phyloP scores from a whole-genome alignment of 352 stramenopile species.

The Globisporangium cederbergense region DNA sequence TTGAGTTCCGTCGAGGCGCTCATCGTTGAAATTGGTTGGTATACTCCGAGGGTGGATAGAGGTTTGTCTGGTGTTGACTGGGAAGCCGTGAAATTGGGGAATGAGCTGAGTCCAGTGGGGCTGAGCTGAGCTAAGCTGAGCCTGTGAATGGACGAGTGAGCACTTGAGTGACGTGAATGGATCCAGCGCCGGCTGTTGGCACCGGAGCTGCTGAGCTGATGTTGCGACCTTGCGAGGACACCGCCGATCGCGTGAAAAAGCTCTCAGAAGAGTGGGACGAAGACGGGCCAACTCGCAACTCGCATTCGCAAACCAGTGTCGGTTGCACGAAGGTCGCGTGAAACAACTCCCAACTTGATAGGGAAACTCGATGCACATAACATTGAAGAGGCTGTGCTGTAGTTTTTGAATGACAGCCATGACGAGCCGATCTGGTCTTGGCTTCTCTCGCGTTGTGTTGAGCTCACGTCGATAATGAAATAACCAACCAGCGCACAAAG shows the following conservation, averaged over 20 bases:
- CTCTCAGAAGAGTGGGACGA: neutral
- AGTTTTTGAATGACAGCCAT: too few relatives aligned
- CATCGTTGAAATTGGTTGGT: too few relatives aligned
- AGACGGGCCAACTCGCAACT: neutral
- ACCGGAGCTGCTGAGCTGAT: neutral
- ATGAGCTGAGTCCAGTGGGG: too few relatives aligned
- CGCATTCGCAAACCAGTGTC: neutral
- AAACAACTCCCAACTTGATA: neutral
- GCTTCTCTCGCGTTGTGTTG: too few relatives aligned
- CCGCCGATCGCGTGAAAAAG: neutral
- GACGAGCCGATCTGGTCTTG: too few relatives aligned
- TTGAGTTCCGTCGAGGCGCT: constrained; percentile 33
- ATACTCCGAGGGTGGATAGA: too few relatives aligned
- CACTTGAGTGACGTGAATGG: neutral
- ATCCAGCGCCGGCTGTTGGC: neutral
- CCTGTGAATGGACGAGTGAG: neutral
- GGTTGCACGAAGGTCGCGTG: neutral
- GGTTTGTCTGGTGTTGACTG: too few relatives aligned
- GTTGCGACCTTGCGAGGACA: neutral
- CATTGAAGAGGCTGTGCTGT: too few relatives aligned
- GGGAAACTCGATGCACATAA: neutral
- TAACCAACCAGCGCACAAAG: too few relatives aligned
- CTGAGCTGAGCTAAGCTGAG: too few relatives aligned
- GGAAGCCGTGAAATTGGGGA: too few relatives aligned
- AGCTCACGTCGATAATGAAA: too few relatives aligned